A percentile compares a stretch with the other conserved stretches of the same genome.
phyloP scores from a whole-genome alignment of 2,329 filamentous ascomycete species.

The Sporothrix brunneoviolacea region DNA sequence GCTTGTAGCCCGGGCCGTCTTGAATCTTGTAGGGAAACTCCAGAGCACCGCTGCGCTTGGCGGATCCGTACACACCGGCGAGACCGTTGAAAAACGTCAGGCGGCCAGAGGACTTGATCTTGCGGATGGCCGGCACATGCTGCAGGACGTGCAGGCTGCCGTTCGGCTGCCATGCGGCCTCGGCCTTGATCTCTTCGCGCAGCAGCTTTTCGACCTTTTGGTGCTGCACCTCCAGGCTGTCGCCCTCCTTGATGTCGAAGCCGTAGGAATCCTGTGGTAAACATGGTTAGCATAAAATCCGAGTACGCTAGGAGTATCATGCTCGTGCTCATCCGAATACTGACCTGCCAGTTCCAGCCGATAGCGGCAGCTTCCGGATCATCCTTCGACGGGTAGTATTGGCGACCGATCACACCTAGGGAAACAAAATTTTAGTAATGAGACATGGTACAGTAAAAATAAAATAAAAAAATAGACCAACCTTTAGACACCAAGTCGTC shows the following conservation, averaged over 20 bases:
- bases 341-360: conserved; percentile 17
- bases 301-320: no score
- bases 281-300: no score
- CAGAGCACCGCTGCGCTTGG: conserved; percentile 1
- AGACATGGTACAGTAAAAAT: no score
- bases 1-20: conserved; percentile 18
- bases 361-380: conserved; percentile 12
- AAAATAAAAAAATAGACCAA: no score
- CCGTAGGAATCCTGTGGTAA: conserved; percentile 17
- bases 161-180: conserved; percentile 14
- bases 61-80: conserved; percentile 11
- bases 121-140: conserved; percentile 12
- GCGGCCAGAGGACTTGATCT: conserved; percentile 6
- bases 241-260: conserved; percentile 9
- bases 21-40: conserved; percentile 3
- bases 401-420: conserved; percentile 14
- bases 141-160: conserved; percentile 14
- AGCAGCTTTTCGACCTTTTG: conserved; percentile 13
- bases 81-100: conserved; percentile 12
- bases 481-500: conserved; percentile 19
- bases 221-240: conserved; percentile 9
- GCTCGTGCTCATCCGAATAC: no score
- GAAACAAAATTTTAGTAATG: no score
- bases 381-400: conserved; percentile 15
- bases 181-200: background rate